phyloP scores from a whole-genome alignment of 495 filamentous ascomycete species.

The Xylaria palmicola region DNA sequence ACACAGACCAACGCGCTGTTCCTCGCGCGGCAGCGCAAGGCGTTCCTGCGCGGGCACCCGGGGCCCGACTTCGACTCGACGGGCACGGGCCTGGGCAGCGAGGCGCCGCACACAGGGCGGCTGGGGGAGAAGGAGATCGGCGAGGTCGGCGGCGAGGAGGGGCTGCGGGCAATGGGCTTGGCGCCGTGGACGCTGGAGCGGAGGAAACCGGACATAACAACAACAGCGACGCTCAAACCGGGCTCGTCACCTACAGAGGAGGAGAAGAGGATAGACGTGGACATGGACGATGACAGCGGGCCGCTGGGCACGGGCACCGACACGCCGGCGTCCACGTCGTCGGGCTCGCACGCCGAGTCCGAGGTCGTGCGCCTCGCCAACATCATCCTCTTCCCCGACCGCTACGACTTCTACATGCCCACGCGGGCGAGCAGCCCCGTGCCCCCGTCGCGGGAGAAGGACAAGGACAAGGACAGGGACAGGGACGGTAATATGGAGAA shows the following conservation, averaged over 20 bases:
- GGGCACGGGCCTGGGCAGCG: constrained; percentile 46
- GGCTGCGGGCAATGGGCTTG: constrained; percentile 48
- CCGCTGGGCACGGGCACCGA: constrained; percentile 15
- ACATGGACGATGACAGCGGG: constrained; percentile 23
- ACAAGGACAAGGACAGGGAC: constrained; percentile 15
- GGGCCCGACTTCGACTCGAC: constrained; percentile 68
- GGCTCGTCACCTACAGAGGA: constrained; percentile 4
- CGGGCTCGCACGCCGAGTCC: constrained; percentile 39
- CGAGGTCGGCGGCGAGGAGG: constrained; percentile 46
- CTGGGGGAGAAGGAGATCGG: constrained; percentile 47
- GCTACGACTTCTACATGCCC: constrained; percentile 52
- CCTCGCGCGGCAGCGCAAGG: constrained; percentile 72
- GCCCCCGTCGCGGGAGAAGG: constrained; percentile 6
- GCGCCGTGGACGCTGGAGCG: constrained; percentile 45
- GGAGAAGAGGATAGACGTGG: constrained; percentile 19
- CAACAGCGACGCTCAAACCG: constrained; percentile 11
- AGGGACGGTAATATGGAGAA: constrained; percentile 18
- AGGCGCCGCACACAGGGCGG: constrained; percentile 44
- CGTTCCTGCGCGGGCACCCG: constrained; percentile 63
- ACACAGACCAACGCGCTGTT: constrained; percentile 76
- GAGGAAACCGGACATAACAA: too few species aligned
- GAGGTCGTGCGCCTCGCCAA: constrained; percentile 50
- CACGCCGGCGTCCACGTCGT: neutral
- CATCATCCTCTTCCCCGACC: constrained; percentile 51
- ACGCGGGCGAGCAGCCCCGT: constrained; percentile 31